Percentiles rank a stretch among this genome's conserved stretches.
Conservation (phyloP, 2,329 filamentous ascomycete species). For the Botrytis cinerea region DNA sequence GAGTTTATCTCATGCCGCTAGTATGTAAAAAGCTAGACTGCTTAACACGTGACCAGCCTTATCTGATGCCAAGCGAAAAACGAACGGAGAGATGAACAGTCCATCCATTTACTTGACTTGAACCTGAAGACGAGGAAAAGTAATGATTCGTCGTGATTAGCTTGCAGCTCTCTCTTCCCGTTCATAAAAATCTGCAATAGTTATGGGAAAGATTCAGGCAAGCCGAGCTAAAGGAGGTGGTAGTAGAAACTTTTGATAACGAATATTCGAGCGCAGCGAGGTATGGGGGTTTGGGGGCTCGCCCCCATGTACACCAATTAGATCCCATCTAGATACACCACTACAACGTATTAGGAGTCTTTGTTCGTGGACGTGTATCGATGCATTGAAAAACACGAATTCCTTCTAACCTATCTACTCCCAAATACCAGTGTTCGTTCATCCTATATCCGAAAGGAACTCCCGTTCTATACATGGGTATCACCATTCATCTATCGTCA, state of each 20-base stretch:
- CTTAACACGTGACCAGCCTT: accelerated
- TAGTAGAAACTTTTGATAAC: background rate
- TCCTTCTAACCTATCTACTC: background rate
- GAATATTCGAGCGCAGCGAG: background rate
- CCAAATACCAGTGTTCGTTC: background rate
- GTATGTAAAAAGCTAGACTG: background rate
- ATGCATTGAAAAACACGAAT: background rate
- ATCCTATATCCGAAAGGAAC: background rate
- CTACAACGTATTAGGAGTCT: background rate
- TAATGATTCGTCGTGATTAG: background rate
- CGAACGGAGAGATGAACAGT: background rate
- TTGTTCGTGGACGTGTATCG: background rate
- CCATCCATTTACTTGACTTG: background rate
- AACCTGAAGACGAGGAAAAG: background rate
- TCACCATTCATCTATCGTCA: slow-evolving; percentile 23
- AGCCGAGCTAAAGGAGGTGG: background rate
- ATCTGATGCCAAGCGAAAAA: background rate
- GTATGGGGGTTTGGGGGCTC: background rate
- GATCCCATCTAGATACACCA: background rate
- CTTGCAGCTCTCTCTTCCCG: background rate
- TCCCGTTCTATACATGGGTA: slow-evolving; percentile 24
- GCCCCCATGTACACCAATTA: background rate
- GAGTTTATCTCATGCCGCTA: slow-evolving; percentile 6
- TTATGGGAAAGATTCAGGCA: background rate
- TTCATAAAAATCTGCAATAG: background rate